Base-by-base conservation (phyloP, 345 rosid species). In the Moricandia moricandioides region DNA sequence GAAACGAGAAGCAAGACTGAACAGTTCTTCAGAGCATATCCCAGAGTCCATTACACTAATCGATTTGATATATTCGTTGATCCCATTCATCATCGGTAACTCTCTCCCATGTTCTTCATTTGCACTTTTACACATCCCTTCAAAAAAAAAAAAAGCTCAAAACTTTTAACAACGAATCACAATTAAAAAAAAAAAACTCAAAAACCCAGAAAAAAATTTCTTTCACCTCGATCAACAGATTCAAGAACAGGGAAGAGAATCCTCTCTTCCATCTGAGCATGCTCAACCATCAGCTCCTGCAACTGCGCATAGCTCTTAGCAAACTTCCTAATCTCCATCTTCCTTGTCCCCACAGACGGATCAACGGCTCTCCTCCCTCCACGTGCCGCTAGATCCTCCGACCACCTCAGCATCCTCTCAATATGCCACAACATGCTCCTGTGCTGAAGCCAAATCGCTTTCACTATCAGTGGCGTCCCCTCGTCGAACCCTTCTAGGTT, bases 261-360 rank as follows among this genome's bases (percentile, higher is more conserved):
- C 71, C 82, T 82, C 85, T 89, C 96, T 81, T 89, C 96, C 96
- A 89, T 88, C 58, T 84, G 96, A 69, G 92, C 96, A 70, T 89
- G 92, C 43, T 89, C 96, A 11, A 89, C 18, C 96, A 89, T 78
- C 33, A 89, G 7, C 79, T 89, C 96, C 52, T 83, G 83, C 69
- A 89, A 33, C 81, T 76, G 77, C 0, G 85, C 66, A 24, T 88
- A 88, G 61, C 85, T 83, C 78, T 81, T 82, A 1, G 70, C 84
- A 7, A 89, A 88, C 70, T 89, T 89, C 70, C 71, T 84, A 12
- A 85, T 72, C 86, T 89, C 96, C 92, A 89, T 89, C 77, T 65
- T 82, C 9, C 84, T 85, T 2, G 81, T 89, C 37, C 96, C 96
- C 69, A 83, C 82, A 5, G 84, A 64, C 29, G 92, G 91, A 85